A percentile compares a stretch with the other conserved stretches of the same genome.
Evolutionary conservation across 345 rosid species (phyloP).

Genomic region (Syzygium aromaticum): DNA sequence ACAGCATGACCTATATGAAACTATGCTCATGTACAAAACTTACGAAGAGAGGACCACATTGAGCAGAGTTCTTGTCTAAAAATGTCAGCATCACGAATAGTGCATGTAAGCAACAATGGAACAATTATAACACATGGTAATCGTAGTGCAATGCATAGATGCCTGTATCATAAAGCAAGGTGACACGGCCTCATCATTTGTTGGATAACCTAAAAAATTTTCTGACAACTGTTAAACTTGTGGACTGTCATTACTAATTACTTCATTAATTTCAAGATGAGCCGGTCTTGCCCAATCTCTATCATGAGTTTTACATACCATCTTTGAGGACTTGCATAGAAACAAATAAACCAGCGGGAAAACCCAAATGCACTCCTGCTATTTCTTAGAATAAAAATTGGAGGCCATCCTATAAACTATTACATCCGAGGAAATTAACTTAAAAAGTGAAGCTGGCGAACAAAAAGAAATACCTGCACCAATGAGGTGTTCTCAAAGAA

Average conservation of each 20-base stretch:
- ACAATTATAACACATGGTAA: background rate
- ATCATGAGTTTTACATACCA: background rate
- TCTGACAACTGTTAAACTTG: background rate
- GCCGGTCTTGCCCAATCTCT: background rate
- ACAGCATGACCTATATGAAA: background rate
- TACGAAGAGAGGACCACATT: background rate
- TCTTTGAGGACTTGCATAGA: background rate
- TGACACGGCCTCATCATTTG: background rate
- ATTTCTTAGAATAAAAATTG: background rate
- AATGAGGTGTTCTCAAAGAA: slow-evolving; percentile 85
- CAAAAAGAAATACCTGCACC: slow-evolving; percentile 56
- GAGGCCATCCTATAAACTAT: background rate
- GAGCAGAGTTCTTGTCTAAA: background rate
- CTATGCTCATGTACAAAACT: background rate
- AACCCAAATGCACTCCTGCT: background rate
- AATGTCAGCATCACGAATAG: background rate
- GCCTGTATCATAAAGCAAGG: background rate
- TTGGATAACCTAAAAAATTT: background rate
- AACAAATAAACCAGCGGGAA: background rate
- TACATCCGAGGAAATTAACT: background rate
- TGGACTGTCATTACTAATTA: background rate
- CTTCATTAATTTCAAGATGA: background rate
- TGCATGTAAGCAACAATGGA: background rate
- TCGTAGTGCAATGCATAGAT: background rate
- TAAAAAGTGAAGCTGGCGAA: background rate